A percentile compares a stretch with the other conserved stretches of the same genome.
Evolutionary conservation across 2,329 filamentous ascomycete species (phyloP).

Genomic region (Apiospora koreana): DNA sequence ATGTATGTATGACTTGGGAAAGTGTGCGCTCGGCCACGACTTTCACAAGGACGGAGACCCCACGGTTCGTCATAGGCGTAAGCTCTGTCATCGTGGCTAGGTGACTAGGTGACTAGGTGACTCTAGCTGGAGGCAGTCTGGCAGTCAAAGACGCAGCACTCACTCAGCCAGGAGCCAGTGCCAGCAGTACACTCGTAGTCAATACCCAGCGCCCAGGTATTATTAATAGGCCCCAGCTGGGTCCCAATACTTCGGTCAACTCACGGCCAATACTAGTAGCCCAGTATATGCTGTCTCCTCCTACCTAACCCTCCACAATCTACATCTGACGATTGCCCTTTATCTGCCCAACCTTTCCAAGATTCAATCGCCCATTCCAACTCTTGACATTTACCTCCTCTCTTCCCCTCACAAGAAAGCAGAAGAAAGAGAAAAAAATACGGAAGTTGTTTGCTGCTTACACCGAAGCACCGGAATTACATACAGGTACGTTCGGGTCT

Average conservation of each 20-base stretch:
- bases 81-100: slow-evolving; percentile 3
- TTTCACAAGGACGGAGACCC: background rate
- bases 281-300: background rate
- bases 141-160: too few species aligned
- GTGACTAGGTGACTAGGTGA: background rate
- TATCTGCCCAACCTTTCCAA: slow-evolving; percentile 6
- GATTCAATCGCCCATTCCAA: background rate
- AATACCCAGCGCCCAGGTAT: background rate
- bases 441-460: background rate
- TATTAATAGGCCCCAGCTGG: slow-evolving; percentile 1
- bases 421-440: background rate
- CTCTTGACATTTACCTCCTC: background rate
- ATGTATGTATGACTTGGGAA: slow-evolving; percentile 5
- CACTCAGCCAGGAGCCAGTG: background rate
- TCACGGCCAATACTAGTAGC: background rate
- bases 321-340: slow-evolving; percentile 6
- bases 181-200: background rate
- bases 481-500: background rate
- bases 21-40: slow-evolving; percentile 6
- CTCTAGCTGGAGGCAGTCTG: background rate
- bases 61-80: background rate
- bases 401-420: background rate
- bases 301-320: slow-evolving; percentile 4
- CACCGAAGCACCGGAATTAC: background rate
- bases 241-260: slow-evolving; percentile 7